phyloP scores from a whole-genome alignment of 2,329 filamentous ascomycete species.

The Chalaropsis thielavioides region DNA sequence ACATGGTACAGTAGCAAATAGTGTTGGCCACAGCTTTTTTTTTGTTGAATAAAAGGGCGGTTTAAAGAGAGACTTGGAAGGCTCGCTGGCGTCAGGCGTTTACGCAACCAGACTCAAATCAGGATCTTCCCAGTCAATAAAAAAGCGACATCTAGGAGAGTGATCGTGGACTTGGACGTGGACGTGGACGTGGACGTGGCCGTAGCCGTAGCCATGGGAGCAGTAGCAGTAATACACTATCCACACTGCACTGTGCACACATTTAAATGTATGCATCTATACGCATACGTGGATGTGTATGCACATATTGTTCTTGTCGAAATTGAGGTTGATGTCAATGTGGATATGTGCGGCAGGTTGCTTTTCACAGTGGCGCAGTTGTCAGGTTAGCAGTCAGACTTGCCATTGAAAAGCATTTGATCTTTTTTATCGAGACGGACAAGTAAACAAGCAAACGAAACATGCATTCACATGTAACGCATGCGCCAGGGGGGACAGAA shows the following conservation, averaged over 20 bases:
- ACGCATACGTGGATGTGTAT: neutral
- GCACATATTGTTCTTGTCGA: neutral
- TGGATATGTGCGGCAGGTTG: neutral
- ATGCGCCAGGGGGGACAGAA: neutral
- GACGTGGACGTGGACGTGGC: no score
- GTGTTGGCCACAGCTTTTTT: constrained; percentile 1
- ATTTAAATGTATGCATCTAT: neutral
- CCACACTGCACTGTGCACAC: neutral
- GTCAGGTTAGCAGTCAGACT: constrained; percentile 1
- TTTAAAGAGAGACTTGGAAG: constrained; percentile 1
- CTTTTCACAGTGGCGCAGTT: neutral
- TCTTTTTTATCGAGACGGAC: neutral
- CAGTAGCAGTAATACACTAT: neutral
- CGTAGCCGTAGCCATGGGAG: neutral
- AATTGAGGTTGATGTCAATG: neutral
- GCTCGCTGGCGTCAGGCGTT: constrained; percentile 5
- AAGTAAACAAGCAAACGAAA: neutral
- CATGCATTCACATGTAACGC: neutral
- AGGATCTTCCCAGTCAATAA: neutral
- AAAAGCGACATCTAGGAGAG: neutral
- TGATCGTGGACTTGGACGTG: neutral
- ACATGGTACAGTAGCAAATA: neutral
- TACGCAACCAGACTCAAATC: neutral
- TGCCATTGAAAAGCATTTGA: neutral
- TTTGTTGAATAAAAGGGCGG: neutral